phyloP scores from a whole-genome alignment of 495 filamentous ascomycete species.

The Letharia columbiana region DNA sequence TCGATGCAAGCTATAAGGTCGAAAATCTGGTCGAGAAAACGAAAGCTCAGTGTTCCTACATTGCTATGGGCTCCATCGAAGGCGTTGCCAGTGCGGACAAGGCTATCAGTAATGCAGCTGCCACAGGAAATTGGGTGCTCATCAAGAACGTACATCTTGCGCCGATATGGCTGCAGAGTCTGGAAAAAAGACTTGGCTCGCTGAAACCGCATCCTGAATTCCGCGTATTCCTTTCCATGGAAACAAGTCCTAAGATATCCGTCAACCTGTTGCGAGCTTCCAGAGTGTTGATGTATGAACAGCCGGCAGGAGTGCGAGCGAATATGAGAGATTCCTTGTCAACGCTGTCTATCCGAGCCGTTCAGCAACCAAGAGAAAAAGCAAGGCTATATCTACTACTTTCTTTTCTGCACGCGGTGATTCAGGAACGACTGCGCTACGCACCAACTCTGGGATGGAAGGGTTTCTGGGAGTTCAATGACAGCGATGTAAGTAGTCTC shows the following conservation, averaged over 20 bases:
- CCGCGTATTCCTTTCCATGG: slow-evolving; percentile 95
- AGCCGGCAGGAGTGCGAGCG: slow-evolving; percentile 89
- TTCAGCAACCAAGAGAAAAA: slow-evolving; percentile 81
- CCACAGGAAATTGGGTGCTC: slow-evolving; percentile 89
- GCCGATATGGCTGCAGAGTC: slow-evolving; percentile 87
- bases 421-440: slow-evolving; percentile 93
- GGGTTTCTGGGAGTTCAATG: slow-evolving; percentile 99
- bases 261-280: slow-evolving; percentile 92
- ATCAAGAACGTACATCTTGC: slow-evolving; percentile 99
- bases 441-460: slow-evolving; percentile 95
- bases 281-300: slow-evolving; percentile 93
- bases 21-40: slow-evolving; percentile 83
- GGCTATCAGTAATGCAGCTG: slow-evolving; percentile 86
- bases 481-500: slow-evolving; percentile 77
- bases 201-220: slow-evolving; percentile 93
- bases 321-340: slow-evolving; percentile 98
- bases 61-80: slow-evolving; percentile 98
- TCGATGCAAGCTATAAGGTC: slow-evolving; percentile 98
- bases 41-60: slow-evolving; percentile 78
- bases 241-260: slow-evolving; percentile 91
- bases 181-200: slow-evolving; percentile 92
- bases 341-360: slow-evolving; percentile 65
- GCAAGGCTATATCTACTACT: slow-evolving; percentile 85
- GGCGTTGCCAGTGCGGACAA: slow-evolving; percentile 87
- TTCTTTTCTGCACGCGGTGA: slow-evolving; percentile 89